phyloP scores from a whole-genome alignment of 192 early-diverging fungal genomes.

The Gaertneriomyces semiglobifer region DNA sequence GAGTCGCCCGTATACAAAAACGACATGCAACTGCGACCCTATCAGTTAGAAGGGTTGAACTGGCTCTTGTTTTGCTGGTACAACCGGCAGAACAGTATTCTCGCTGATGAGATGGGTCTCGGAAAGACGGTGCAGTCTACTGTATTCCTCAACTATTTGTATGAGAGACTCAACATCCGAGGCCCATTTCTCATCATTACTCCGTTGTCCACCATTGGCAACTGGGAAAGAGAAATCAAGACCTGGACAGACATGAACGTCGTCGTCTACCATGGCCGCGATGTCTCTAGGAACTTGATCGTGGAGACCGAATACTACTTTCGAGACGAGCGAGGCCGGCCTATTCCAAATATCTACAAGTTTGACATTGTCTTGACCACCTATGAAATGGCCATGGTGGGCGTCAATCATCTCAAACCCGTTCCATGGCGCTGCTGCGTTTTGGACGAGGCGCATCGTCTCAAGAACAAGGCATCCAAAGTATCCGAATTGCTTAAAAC shows the following conservation, averaged over 20 bases:
- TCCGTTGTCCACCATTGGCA: slow-evolving; percentile 56
- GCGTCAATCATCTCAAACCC: slow-evolving; percentile 63
- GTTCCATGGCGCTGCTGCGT: slow-evolving; percentile 69
- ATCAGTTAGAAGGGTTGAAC: slow-evolving; percentile 81
- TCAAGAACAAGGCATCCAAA: slow-evolving; percentile 82
- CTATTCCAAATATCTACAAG: slow-evolving; percentile 45
- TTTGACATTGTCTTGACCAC: slow-evolving; percentile 59
- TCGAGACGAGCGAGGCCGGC: slow-evolving; percentile 40
- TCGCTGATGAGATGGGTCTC: slow-evolving; percentile 58
- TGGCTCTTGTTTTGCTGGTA: slow-evolving; percentile 79
- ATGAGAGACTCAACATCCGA: slow-evolving; percentile 53
- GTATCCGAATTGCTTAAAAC: slow-evolving; percentile 70
- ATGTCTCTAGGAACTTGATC: slow-evolving; percentile 66
- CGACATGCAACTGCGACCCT: slow-evolving; percentile 65
- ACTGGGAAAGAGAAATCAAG: slow-evolving; percentile 71
- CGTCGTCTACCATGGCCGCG: slow-evolving; percentile 70
- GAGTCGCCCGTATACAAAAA: slow-evolving; percentile 68
- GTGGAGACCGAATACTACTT: slow-evolving; percentile 81
- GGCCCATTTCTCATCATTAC: slow-evolving; percentile 74
- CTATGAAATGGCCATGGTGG: slow-evolving; percentile 61
- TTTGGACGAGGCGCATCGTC: slow-evolving; percentile 83
- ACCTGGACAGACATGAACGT: slow-evolving; percentile 75
- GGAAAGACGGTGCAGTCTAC: slow-evolving; percentile 78
- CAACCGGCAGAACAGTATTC: slow-evolving; percentile 61
- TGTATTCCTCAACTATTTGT: slow-evolving; percentile 69